Base-by-base conservation (phyloP, 352 stramenopile genomes). In the Peronosclerospora sorghi region DNA sequence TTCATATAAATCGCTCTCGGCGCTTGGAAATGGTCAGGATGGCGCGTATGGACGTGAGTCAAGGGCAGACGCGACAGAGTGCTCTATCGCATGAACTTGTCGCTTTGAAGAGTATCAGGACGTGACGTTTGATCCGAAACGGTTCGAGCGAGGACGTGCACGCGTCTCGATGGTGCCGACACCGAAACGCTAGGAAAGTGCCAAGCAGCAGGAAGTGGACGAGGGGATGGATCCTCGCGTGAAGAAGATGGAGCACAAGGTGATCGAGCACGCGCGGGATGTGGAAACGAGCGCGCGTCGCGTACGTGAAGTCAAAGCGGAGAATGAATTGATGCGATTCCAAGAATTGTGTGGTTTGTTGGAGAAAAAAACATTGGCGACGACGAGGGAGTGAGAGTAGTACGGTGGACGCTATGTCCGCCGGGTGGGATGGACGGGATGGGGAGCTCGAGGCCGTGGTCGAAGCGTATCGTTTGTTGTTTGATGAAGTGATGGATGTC, bases 1-100 rank as follows among this genome's bases (percentile, higher is more conserved):
- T 95, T n/a, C n/a, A 59, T 94, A 95, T 59, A 90, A 92, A 47
- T 93, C 78, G 21, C 55, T 95, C 0, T 92, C 81, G 7, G 79
- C 75, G 4, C 59, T 95, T 12, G 80, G 81, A 21, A 94, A 95
- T 34, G 68, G 85, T 95, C 10, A 94, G 94, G 41, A 89, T 88
- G 65, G 78, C 77, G 10, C 67, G 94, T 1, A 81, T 91, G 9
- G 79, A 93, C 35, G 72, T 87, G 4, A 84, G 74, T 24, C 88
- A 89, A 24, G 80, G 73, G 0, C 71, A 75, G 29, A 84, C 79
- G 50, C 60, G 73, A 2, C 81, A 94, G 78, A 43, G 73, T 94
- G 0, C 79, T 87, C 19, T 94, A 94, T 41, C 81, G 81, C 19
- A 8, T 87, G 87, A 73, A 85, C 87, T 41, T 90, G 78, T 34